A percentile compares a stretch with the other conserved stretches of the same genome.
phyloP scores from a whole-genome alignment of 2,329 filamentous ascomycete species.

The Sphaceloma murrayae region DNA sequence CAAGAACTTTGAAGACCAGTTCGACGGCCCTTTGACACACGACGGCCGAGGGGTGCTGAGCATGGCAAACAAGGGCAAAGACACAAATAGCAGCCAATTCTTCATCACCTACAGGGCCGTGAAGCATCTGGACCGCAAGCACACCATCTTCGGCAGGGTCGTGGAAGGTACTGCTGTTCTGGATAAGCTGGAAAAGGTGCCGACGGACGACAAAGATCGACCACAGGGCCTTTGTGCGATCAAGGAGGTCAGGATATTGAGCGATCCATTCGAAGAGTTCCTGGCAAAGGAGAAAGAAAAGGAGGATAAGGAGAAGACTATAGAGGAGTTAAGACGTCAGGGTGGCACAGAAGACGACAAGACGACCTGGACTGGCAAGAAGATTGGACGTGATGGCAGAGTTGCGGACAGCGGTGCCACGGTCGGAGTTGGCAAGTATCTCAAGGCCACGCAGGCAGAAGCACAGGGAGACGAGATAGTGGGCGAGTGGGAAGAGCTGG shows the following conservation, averaged over 20 bases:
- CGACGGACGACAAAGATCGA: slow-evolving; percentile 63
- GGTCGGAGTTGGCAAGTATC: slow-evolving; percentile 66
- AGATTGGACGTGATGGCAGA: slow-evolving; percentile 60
- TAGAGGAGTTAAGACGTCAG: slow-evolving; percentile 51
- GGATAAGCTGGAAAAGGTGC: slow-evolving; percentile 64
- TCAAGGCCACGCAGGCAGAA: slow-evolving; percentile 46
- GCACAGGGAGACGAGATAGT: slow-evolving; percentile 49
- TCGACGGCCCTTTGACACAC: slow-evolving; percentile 82
- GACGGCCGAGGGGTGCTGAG: slow-evolving; percentile 68
- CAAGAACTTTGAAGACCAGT: slow-evolving; percentile 87
- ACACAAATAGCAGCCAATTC: slow-evolving; percentile 91
- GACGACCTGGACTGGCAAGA: slow-evolving; percentile 93
- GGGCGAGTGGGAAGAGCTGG: slow-evolving; percentile 53
- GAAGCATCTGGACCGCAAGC: slow-evolving; percentile 83
- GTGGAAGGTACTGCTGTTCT: slow-evolving; percentile 63
- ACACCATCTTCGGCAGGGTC: slow-evolving; percentile 89
- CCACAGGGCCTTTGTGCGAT: slow-evolving; percentile 73
- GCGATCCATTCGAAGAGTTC: slow-evolving; percentile 95
- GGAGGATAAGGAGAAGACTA: slow-evolving; percentile 15
- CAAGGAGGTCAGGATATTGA: slow-evolving; percentile 71
- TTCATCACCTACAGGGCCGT: slow-evolving; percentile 84
- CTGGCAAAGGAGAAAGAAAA: slow-evolving; percentile 18
- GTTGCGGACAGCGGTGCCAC: slow-evolving; percentile 42
- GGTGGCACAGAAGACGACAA: slow-evolving; percentile 79
- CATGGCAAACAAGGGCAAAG: slow-evolving; percentile 99